A percentile compares a stretch with the other conserved stretches of the same genome.
Evolutionary conservation across 2,329 filamentous ascomycete genomes (phyloP).

Genomic region (Fusarium bactridioides): DNA sequence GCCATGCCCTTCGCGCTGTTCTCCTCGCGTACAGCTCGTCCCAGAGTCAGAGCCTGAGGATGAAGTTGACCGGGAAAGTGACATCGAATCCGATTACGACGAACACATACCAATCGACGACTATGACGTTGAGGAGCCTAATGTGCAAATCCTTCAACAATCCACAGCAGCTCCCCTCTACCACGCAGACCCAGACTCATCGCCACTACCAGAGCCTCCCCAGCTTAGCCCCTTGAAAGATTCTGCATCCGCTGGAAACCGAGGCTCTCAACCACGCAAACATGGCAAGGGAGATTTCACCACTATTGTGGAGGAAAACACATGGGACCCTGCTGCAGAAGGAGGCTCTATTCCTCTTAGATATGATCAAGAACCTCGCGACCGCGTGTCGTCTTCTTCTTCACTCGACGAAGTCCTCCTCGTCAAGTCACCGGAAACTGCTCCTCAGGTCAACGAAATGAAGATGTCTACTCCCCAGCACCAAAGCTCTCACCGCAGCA

Average conservation of each 20-base stretch:
- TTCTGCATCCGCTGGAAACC: slow-evolving; percentile 60
- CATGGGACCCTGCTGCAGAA: slow-evolving; percentile 50
- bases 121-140: slow-evolving; percentile 52
- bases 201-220: slow-evolving; percentile 56
- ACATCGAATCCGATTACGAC: slow-evolving; percentile 53
- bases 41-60: slow-evolving; percentile 36
- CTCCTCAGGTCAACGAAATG: slow-evolving; percentile 15
- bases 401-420: slow-evolving; percentile 49
- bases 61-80: slow-evolving; percentile 44
- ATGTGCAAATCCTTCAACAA: slow-evolving; percentile 56
- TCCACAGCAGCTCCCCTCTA: slow-evolving; percentile 46
- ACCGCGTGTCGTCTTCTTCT: slow-evolving; percentile 41
- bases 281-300: slow-evolving; percentile 52
- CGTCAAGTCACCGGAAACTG: slow-evolving; percentile 31
- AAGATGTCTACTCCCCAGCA: slow-evolving; percentile 26
- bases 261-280: slow-evolving; percentile 43
- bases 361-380: slow-evolving; percentile 11
- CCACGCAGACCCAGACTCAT: slow-evolving; percentile 48
- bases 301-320: slow-evolving; percentile 58
- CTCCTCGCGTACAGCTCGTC: slow-evolving; percentile 22
- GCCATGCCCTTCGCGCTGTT: slow-evolving; percentile 40
- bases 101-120: slow-evolving; percentile 56
- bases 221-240: slow-evolving; percentile 62
- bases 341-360: slow-evolving; percentile 13
- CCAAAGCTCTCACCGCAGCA: slow-evolving; percentile 25